Evolutionary conservation across 2,329 filamentous ascomycete genomes (phyloP).

Genomic region (Aureobasidium namibiae): DNA sequence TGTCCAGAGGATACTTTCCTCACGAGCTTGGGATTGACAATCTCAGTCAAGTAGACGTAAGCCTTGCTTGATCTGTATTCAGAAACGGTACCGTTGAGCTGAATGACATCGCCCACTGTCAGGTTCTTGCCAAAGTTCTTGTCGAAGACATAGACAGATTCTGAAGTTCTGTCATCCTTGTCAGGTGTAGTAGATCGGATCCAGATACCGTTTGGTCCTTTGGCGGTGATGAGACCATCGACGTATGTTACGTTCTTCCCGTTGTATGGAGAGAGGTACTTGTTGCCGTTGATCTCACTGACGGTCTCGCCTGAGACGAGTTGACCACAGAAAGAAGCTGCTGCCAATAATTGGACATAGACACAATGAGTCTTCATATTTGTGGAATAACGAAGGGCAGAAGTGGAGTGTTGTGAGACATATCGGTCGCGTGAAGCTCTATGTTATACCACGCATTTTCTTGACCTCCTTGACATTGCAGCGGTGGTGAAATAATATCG

Average conservation of each 20-base stretch:
- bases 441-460: background rate
- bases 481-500: background rate
- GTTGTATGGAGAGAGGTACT: slow-evolving; percentile 53
- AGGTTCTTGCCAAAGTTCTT: slow-evolving; percentile 43
- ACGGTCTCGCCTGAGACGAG: slow-evolving; percentile 15
- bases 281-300: slow-evolving; percentile 55
- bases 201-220: slow-evolving; percentile 54
- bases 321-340: background rate
- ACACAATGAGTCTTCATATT: background rate
- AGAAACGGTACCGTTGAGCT: slow-evolving; percentile 50
- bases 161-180: slow-evolving; percentile 49
- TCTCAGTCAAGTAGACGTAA: slow-evolving; percentile 58
- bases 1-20: slow-evolving; percentile 47
- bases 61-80: slow-evolving; percentile 50
- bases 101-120: slow-evolving; percentile 55
- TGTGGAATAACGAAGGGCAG: no score
- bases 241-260: slow-evolving; percentile 51
- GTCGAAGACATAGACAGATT: slow-evolving; percentile 59
- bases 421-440: background rate
- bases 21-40: slow-evolving; percentile 48
- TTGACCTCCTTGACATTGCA: background rate
- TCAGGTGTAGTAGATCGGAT: slow-evolving; percentile 53
- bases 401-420: background rate
- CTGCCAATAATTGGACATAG: background rate
- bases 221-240: slow-evolving; percentile 57